phyloP scores from a whole-genome alignment of 2,329 filamentous ascomycete genomes.

The Clarireedia paspali region DNA sequence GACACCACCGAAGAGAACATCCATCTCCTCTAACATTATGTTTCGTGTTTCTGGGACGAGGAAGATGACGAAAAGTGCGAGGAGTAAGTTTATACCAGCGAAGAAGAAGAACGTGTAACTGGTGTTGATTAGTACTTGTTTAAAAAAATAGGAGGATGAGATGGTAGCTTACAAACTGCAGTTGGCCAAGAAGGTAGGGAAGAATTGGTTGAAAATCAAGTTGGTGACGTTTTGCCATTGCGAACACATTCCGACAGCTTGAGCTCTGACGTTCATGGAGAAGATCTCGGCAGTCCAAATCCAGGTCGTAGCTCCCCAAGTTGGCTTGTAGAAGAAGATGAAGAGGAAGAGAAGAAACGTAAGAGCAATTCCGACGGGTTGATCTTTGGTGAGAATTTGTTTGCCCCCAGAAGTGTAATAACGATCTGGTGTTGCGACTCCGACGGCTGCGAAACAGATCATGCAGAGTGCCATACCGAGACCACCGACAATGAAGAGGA shows the following conservation, averaged over 20 bases:
- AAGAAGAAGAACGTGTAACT: slow-evolving; percentile 41
- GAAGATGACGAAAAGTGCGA: slow-evolving; percentile 43
- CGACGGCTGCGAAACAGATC: slow-evolving; percentile 53
- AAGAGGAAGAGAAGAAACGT: slow-evolving; percentile 62
- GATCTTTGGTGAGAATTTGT: slow-evolving; percentile 43
- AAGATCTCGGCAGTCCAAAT: slow-evolving; percentile 66
- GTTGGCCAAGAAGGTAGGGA: slow-evolving; percentile 58
- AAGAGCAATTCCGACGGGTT: slow-evolving; percentile 58
- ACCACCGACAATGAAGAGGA: slow-evolving; percentile 60
- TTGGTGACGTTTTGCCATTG: slow-evolving; percentile 59
- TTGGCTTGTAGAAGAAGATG: slow-evolving; percentile 62
- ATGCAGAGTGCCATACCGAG: slow-evolving; percentile 64
- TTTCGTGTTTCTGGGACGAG: slow-evolving; percentile 49
- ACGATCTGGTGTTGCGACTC: slow-evolving; percentile 44
- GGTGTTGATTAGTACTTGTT: neutral
- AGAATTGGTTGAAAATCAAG: slow-evolving; percentile 62
- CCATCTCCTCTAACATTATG: slow-evolving; percentile 47
- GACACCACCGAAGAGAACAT: slow-evolving; percentile 41
- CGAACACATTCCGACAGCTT: slow-evolving; percentile 60
- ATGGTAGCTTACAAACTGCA: slow-evolving; percentile 31
- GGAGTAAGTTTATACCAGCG: slow-evolving; percentile 39
- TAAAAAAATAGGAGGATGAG: neutral
- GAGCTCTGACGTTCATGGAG: slow-evolving; percentile 64
- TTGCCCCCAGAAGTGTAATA: slow-evolving; percentile 25
- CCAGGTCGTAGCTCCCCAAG: slow-evolving; percentile 63